These are phyloP conservation scores for Nicotiana sylvestris DNA, from an alignment of 257 asterid species.

Conservation along the genomic window DNA sequence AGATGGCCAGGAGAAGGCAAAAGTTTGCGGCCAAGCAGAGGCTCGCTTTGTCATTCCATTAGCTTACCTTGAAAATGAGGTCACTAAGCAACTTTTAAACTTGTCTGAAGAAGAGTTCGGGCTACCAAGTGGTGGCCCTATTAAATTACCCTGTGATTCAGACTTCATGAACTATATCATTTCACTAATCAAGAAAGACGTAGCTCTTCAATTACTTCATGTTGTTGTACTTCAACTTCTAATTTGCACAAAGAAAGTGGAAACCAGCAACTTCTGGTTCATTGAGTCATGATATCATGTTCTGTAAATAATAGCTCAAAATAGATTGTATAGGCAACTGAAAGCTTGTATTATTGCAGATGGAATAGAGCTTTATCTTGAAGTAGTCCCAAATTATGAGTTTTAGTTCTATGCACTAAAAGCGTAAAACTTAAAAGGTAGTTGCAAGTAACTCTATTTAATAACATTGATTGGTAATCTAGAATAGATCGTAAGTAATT, in stretches of 20 bases:
- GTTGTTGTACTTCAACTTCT: constrained; percentile 9
- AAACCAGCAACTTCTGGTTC: background rate
- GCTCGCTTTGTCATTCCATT: constrained; percentile 25
- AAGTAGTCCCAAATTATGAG: too few species aligned
- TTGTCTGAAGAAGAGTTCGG: constrained; percentile 28
- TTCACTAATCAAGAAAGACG: constrained; percentile 23
- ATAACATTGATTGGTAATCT: too few species aligned
- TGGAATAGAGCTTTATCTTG: too few species aligned
- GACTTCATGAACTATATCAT: constrained; percentile 16
- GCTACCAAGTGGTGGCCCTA: background rate
- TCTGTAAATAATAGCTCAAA: too few species aligned
- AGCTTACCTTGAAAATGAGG: constrained; percentile 19
- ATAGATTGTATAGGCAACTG: too few species aligned
- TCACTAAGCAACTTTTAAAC: constrained; percentile 20
- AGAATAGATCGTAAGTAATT: too few species aligned
- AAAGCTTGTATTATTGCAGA: too few species aligned
- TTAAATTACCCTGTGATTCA: constrained; percentile 24
- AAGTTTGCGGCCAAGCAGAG: background rate
- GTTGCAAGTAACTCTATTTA: too few species aligned
- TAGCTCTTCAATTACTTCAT: constrained; percentile 20
- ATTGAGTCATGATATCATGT: background rate
- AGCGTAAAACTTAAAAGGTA: too few species aligned
- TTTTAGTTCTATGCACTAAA: too few species aligned
- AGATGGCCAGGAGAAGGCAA: background rate
- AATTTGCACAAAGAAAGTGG: background rate